These are phyloP conservation scores for Polytrichum commune DNA, from an alignment of 225 moss, liverwort and hornwort species.

Conservation along the genomic window DNA sequence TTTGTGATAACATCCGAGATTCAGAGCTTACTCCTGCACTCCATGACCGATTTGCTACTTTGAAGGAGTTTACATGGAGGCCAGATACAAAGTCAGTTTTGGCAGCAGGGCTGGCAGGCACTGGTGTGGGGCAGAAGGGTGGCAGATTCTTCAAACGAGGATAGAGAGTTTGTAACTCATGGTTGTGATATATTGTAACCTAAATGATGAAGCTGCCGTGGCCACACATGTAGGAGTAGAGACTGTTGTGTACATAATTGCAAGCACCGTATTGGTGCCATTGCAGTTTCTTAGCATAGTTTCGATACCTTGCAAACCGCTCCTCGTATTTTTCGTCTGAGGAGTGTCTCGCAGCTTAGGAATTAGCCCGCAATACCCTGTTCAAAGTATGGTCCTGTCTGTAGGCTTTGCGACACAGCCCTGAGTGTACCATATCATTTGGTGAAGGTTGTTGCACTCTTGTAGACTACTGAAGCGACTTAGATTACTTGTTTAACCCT, in stretches of 20 bases:
- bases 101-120: slow-evolving; percentile 21
- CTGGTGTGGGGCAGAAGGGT: slow-evolving; percentile 40
- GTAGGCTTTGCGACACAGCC: too few relatives aligned
- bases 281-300: background rate
- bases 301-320: too few relatives aligned
- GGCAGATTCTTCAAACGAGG: slow-evolving; percentile 47
- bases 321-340: too few relatives aligned
- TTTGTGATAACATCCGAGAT: slow-evolving; percentile 50
- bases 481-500: too few relatives aligned
- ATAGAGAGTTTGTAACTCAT: background rate
- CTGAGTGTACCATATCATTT: too few relatives aligned
- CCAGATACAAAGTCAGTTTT: slow-evolving; percentile 54
- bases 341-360: too few relatives aligned
- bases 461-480: too few relatives aligned
- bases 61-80: slow-evolving; percentile 59
- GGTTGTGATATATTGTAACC: slow-evolving; percentile 3
- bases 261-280: slow-evolving; percentile 2
- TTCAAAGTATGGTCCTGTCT: too few relatives aligned
- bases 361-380: too few relatives aligned
- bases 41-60: slow-evolving; percentile 29
- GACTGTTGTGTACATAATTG: slow-evolving; percentile 2
- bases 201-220: background rate
- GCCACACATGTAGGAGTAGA: background rate
- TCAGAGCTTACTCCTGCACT: slow-evolving; percentile 42
- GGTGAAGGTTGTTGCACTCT: too few relatives aligned